phyloP scores from a whole-genome alignment of 2,329 filamentous ascomycete species.

The Fusarium sp. region DNA sequence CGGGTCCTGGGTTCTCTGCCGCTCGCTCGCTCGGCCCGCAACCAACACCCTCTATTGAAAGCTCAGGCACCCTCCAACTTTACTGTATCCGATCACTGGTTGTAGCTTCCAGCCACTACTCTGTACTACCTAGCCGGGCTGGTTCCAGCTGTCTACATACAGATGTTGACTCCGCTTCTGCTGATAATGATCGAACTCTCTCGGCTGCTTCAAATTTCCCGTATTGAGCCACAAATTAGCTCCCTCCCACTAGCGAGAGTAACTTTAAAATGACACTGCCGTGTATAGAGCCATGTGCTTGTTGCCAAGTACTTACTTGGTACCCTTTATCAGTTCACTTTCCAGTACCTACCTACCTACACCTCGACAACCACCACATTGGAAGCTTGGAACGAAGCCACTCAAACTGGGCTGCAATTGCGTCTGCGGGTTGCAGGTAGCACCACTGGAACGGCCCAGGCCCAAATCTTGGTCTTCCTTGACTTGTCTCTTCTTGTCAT shows the following conservation, averaged over 20 bases:
- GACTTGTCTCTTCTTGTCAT: slow-evolving; percentile 16
- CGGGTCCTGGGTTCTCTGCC: slow-evolving; percentile 1
- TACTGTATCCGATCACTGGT: slow-evolving; percentile 14
- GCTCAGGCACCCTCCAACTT: slow-evolving; percentile 3
- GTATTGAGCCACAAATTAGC: slow-evolving; percentile 35
- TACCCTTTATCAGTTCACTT: slow-evolving; percentile 14
- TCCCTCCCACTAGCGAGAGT: slow-evolving; percentile 21
- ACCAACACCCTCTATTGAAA: slow-evolving; percentile 11
- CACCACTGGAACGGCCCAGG: slow-evolving; percentile 13
- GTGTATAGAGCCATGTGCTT: background rate
- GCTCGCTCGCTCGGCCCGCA: slow-evolving; percentile 29
- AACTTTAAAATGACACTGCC: slow-evolving; percentile 6
- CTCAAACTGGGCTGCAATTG: slow-evolving; percentile 8
- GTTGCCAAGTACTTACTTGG: background rate
- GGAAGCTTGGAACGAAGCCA: slow-evolving; percentile 31
- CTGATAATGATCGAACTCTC: slow-evolving; percentile 18
- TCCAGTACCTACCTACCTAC: background rate
- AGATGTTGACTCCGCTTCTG: background rate
- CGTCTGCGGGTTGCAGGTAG: slow-evolving; percentile 21
- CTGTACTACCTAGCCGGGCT: background rate
- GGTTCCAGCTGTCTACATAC: background rate
- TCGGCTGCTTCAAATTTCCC: slow-evolving; percentile 32
- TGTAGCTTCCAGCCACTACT: background rate
- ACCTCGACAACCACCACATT: slow-evolving; percentile 21
- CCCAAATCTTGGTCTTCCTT: background rate